Evolutionary conservation across 202 grass and related monocot genomes (phyloP).

Genomic region (Panicum virgatum): DNA sequence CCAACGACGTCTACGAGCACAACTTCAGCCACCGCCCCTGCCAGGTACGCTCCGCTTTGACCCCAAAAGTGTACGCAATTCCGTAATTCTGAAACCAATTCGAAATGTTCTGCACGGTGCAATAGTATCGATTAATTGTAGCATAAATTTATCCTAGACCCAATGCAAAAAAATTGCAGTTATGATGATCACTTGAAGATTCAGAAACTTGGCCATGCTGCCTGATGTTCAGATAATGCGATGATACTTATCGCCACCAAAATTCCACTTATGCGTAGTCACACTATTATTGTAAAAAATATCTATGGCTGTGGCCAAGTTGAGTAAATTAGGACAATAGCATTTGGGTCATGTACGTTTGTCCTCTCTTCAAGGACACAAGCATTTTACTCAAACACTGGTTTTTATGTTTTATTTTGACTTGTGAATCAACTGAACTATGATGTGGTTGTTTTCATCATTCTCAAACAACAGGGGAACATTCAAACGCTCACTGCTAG

Average conservation of each 20-base stretch:
- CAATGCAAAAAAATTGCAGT: background rate
- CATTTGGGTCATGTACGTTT: background rate
- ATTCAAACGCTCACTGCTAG: slow-evolving; percentile 77
- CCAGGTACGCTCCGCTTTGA: no score
- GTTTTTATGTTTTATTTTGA: background rate
- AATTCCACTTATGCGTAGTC: background rate
- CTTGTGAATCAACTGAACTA: background rate
- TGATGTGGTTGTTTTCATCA: background rate
- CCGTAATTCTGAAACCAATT: background rate
- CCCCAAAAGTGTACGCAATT: background rate
- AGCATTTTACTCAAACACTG: background rate
- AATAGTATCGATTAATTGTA: background rate
- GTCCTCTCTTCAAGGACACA: background rate
- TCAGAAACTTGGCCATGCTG: background rate
- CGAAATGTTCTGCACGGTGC: background rate
- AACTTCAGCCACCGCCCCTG: slow-evolving; percentile 84
- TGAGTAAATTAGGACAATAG: background rate
- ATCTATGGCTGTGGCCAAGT: background rate
- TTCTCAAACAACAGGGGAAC: slow-evolving; percentile 67
- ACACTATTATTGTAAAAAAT: background rate
- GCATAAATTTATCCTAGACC: background rate
- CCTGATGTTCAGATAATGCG: no score
- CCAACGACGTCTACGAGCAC: slow-evolving; percentile 89
- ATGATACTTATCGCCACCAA: no score
- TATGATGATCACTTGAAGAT: background rate